Percentiles rank a stretch among this genome's conserved stretches.
phyloP scores from a whole-genome alignment of 2,329 filamentous ascomycete genomes.

The Colletotrichum gigasporum region DNA sequence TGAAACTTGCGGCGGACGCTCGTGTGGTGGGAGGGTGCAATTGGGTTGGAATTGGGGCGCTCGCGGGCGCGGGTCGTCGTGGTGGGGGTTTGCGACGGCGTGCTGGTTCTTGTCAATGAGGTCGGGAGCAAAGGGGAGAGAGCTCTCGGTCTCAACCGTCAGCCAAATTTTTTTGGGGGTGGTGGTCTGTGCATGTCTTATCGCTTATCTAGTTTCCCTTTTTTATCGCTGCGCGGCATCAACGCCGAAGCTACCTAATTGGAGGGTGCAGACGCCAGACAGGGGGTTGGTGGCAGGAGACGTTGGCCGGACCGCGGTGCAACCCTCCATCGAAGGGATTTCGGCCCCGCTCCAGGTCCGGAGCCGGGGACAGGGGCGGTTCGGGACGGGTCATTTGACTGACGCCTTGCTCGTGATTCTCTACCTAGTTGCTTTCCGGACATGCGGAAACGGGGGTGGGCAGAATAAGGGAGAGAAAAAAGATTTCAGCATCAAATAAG shows the following conservation, averaged over 20 bases:
- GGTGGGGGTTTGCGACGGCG: background rate
- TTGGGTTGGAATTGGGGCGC: background rate
- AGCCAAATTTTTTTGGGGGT: background rate
- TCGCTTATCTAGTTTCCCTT: background rate
- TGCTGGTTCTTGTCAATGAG: no score
- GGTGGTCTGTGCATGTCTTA: background rate
- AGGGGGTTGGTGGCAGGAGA: no score
- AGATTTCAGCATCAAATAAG: background rate
- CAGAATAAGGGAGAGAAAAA: no score
- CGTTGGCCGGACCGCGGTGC: no score
- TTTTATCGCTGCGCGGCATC: no score
- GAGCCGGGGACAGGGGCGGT: background rate
- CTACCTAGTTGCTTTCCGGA: no score
- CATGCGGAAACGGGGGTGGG: background rate
- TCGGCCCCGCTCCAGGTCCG: slow-evolving; percentile 5
- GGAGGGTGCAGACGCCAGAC: no score
- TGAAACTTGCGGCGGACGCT: background rate
- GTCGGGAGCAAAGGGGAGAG: no score
- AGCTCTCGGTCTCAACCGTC: background rate
- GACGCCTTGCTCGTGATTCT: no score
- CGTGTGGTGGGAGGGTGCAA: background rate
- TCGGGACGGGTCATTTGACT: no score
- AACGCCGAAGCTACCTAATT: no score
- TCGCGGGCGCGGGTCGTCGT: background rate
- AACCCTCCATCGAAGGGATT: no score